These are phyloP conservation scores for Aureobasidium sp. DNA, from an alignment of 2,329 filamentous ascomycete genomes.

Conservation along the genomic window DNA sequence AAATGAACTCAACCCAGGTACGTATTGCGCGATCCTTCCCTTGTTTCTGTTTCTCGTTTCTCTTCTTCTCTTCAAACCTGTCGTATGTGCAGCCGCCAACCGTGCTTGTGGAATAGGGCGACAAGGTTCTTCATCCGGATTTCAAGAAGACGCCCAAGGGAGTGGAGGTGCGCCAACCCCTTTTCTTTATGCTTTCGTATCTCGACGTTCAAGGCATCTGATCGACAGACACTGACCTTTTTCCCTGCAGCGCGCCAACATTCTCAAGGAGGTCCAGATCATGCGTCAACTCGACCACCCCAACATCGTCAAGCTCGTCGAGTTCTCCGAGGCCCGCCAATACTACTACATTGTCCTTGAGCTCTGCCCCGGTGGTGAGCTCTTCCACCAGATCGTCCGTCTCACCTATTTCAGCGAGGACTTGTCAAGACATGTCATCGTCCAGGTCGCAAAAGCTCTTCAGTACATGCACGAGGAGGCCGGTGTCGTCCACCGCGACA, in stretches of 20 bases:
- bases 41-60: constrained; percentile 30
- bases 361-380: constrained; percentile 86
- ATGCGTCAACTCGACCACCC: constrained; percentile 96
- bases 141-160: constrained; percentile 86
- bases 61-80: constrained; percentile 23
- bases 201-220: not conserved
- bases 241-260: constrained; percentile 73
- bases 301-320: constrained; percentile 88
- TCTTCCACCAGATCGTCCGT: constrained; percentile 97
- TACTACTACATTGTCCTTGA: constrained; percentile 98
- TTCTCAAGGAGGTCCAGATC: constrained; percentile 96
- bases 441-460: constrained; percentile 88
- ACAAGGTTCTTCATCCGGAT: constrained; percentile 89
- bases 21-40: constrained; percentile 24
- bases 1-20: constrained; percentile 99
- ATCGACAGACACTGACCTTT: constrained; percentile 36
- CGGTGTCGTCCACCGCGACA: constrained; percentile 94
- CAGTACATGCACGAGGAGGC: constrained; percentile 92
- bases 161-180: constrained; percentile 79
- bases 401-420: constrained; percentile 98
- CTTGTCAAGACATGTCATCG: constrained; percentile 86
- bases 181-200: constrained; percentile 18
- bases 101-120: constrained; percentile 59
- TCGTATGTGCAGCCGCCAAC: constrained; percentile 40
- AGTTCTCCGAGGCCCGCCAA: constrained; percentile 87